A percentile compares a stretch with the other conserved stretches of the same genome.
Evolutionary conservation across 192 early-diverging fungal species (phyloP).

Genomic region (Coemansia brasiliensis): DNA sequence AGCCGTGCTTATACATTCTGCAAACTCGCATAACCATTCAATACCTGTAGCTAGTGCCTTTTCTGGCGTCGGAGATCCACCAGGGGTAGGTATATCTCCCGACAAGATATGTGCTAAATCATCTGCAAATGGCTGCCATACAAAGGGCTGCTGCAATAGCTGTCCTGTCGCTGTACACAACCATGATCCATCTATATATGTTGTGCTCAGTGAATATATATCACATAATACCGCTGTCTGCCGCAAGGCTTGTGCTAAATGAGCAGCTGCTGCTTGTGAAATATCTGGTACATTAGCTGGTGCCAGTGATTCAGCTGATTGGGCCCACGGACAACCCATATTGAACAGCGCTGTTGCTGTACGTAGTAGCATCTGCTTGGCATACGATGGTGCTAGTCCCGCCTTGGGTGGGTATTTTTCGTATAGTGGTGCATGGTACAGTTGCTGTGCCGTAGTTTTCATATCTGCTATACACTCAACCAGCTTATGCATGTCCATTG

Average conservation of each 20-base stretch:
- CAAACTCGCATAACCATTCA: constrained; percentile 39
- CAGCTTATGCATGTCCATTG: constrained; percentile 46
- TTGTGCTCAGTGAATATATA: constrained; percentile 36
- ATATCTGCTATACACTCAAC: constrained; percentile 36
- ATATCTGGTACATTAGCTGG: constrained; percentile 19
- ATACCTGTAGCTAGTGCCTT: constrained; percentile 8
- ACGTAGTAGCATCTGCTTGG: constrained; percentile 30
- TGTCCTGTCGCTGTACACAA: constrained; percentile 11
- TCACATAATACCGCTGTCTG: constrained; percentile 28
- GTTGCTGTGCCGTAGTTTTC: constrained; percentile 26
- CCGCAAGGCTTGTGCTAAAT: constrained; percentile 18
- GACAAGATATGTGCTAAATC: constrained; percentile 11
- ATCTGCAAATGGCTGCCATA: constrained; percentile 13
- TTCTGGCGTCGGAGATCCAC: not conserved
- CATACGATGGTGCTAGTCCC: constrained; percentile 14
- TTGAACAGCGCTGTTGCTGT: constrained; percentile 41
- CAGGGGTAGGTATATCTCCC: not conserved
- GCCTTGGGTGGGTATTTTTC: constrained; percentile 30
- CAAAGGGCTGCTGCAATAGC: constrained; percentile 25
- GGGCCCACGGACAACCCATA: constrained; percentile 33
- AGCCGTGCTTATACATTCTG: not conserved
- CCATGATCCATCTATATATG: not conserved
- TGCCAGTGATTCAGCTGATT: constrained; percentile 12
- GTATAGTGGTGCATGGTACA: constrained; percentile 29
- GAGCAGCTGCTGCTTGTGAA: constrained; percentile 8